Evolutionary conservation across 257 asterid genomes (phyloP), one percentile per base, ranked within the genome.

Genomic region (Ocimum tenuiflorum): DNA sequence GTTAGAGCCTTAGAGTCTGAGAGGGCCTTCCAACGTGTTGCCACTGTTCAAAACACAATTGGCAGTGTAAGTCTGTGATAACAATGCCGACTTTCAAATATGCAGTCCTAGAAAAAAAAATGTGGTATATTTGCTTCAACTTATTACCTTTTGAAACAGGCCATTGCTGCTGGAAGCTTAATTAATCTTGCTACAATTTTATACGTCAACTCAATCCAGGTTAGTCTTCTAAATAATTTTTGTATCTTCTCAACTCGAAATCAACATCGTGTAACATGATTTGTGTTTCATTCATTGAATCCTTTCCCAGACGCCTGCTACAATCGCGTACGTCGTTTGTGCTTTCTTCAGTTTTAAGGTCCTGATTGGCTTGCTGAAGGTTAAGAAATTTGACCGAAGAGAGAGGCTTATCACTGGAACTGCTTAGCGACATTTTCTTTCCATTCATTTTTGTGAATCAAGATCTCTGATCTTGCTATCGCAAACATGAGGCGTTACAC

Each of bases 141-240:
- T 59, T 8, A 19, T 18, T 10, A n/a, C 7, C 18, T 39, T 4
- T 29, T 45, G 65, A 36, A 29, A 79, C 92, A 94, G 99, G 96
- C 92, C 6, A 85, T 90, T 70, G 99, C 95, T 65, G 96, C 95
- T 72, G 99, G 99, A 80, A 94, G 99, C 83, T 88, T 94, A 74
- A 61, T 90, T 50, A 94, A 94, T 83, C 95, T 94, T 59, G 97
- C 97, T 14, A 94, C 97, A 3, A 68, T 94, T 33, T 70, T 94
- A 55, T 76, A 88, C 70, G 64, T 90, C 58, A 90, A 90, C 66
- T 81, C 99, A 46, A 73, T 90, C 75, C 74, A 75, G 65, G 99
- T 94, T 50, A 54, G 91, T 69, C 48, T 72, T 59, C 67, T 1
- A 68, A 53, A 58, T 24, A 29, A 3, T 18, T 52, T 36, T 39